Conservation (phyloP, 495 filamentous ascomycete species). For the Pyrenula massariospora region DNA sequence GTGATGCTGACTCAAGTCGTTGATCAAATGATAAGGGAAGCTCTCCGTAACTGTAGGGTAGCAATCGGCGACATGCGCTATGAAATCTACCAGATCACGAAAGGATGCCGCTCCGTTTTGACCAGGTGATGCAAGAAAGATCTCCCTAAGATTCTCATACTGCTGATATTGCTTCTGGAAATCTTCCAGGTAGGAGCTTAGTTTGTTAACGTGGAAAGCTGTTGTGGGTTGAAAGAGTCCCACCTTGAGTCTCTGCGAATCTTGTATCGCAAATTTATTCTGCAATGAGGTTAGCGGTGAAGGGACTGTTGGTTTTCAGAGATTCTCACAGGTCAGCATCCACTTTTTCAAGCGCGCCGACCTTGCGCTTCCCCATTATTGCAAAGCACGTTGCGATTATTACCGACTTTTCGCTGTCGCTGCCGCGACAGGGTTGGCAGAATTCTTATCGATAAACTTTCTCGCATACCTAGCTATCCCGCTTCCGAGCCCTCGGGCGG, state of each 20-base stretch:
- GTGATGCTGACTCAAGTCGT: slow-evolving; percentile 72
- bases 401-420: too few relatives aligned
- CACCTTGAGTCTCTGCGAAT: slow-evolving; percentile 72
- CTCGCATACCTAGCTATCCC: too few relatives aligned
- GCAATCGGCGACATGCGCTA: slow-evolving; percentile 87
- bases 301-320: slow-evolving; percentile 10
- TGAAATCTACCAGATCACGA: slow-evolving; percentile 74
- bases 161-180: slow-evolving; percentile 82
- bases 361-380: slow-evolving; percentile 63
- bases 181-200: slow-evolving; percentile 71
- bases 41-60: slow-evolving; percentile 67
- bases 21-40: slow-evolving; percentile 72
- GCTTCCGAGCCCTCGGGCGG: too few relatives aligned
- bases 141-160: slow-evolving; percentile 82
- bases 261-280: slow-evolving; percentile 79
- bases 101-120: slow-evolving; percentile 68
- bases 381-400: too few relatives aligned
- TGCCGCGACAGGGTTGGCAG: too few relatives aligned
- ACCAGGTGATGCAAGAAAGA: slow-evolving; percentile 76
- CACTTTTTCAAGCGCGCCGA: slow-evolving; percentile 86
- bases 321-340: slow-evolving; percentile 67
- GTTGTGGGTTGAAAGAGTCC: slow-evolving; percentile 11
- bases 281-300: slow-evolving; percentile 19
- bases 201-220: slow-evolving; percentile 2
- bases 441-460: too few relatives aligned